Percentiles rank a stretch among this genome's conserved stretches.
Evolutionary conservation across 257 asterid genomes (phyloP).

Genomic region (Capsicum baccatum): DNA sequence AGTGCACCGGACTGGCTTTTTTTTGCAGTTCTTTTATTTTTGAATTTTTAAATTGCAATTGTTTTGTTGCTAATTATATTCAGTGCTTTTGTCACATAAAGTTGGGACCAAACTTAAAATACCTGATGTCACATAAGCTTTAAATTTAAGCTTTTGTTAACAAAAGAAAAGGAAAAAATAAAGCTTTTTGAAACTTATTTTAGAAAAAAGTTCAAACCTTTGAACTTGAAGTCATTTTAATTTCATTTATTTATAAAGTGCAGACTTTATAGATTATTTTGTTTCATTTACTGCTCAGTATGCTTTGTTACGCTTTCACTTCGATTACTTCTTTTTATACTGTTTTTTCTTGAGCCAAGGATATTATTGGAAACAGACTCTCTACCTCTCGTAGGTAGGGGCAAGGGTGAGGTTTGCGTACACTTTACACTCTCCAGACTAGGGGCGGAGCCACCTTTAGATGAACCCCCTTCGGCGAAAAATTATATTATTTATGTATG

Average conservation of each 20-base stretch:
- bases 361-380: neutral
- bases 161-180: neutral
- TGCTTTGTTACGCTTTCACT: too few species aligned
- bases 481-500: too few species aligned
- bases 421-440: neutral
- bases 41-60: neutral
- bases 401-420: neutral
- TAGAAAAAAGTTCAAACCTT: neutral
- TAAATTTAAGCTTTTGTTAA: slow-evolving; percentile 2
- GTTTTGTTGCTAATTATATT: slow-evolving; percentile 8
- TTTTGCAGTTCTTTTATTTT: neutral
- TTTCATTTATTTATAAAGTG: neutral
- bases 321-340: too few species aligned
- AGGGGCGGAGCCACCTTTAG: too few species aligned
- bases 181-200: neutral
- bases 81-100: neutral
- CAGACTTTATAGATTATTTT: too few species aligned
- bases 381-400: neutral
- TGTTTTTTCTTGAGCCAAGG: too few species aligned
- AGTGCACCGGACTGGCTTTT: too few species aligned
- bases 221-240: slow-evolving; percentile 10
- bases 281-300: too few species aligned
- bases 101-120: neutral
- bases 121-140: neutral
- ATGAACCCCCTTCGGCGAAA: too few species aligned